Conservation (phyloP, 2,329 filamentous ascomycete genomes). For the Leptodontidium sp. region DNA sequence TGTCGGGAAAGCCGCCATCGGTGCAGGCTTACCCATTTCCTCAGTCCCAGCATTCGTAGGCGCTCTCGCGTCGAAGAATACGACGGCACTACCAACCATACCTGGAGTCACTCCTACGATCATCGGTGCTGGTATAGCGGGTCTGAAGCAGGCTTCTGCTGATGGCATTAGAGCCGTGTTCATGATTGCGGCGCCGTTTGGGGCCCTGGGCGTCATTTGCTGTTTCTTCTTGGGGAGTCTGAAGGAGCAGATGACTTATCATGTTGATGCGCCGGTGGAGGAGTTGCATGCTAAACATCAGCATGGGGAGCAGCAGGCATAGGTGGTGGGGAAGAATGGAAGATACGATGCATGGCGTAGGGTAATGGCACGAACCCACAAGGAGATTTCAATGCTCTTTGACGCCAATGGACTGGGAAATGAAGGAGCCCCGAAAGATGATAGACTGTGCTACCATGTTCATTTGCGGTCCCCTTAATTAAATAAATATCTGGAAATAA, state of each 20-base stretch:
- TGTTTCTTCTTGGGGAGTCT: slow-evolving; percentile 34
- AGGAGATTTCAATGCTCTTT: too few species aligned
- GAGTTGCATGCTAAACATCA: slow-evolving; percentile 17
- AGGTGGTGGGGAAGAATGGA: not conserved
- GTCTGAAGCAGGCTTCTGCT: slow-evolving; percentile 33
- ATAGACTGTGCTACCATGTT: too few species aligned
- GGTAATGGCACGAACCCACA: too few species aligned
- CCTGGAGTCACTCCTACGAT: slow-evolving; percentile 26
- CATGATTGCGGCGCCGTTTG: slow-evolving; percentile 37
- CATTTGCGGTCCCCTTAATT: too few species aligned
- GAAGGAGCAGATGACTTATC: slow-evolving; percentile 34
- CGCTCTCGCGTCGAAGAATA: slow-evolving; percentile 18
- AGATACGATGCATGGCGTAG: too few species aligned
- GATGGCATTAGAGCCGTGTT: slow-evolving; percentile 34
- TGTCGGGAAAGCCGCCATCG: slow-evolving; percentile 23
- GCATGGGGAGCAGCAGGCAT: not conserved
- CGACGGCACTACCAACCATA: slow-evolving; percentile 19
- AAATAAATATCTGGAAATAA: too few species aligned
- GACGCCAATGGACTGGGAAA: too few species aligned
- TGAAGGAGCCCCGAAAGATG: too few species aligned
- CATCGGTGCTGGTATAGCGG: slow-evolving; percentile 28
- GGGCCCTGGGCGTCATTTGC: slow-evolving; percentile 29
- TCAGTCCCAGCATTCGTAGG: slow-evolving; percentile 26
- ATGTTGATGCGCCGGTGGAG: slow-evolving; percentile 36
- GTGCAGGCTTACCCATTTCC: slow-evolving; percentile 22